Evolutionary conservation across 352 stramenopile species (phyloP), one percentile per base, ranked within the genome.

Genomic region (Aphanomyces cochlioides): DNA sequence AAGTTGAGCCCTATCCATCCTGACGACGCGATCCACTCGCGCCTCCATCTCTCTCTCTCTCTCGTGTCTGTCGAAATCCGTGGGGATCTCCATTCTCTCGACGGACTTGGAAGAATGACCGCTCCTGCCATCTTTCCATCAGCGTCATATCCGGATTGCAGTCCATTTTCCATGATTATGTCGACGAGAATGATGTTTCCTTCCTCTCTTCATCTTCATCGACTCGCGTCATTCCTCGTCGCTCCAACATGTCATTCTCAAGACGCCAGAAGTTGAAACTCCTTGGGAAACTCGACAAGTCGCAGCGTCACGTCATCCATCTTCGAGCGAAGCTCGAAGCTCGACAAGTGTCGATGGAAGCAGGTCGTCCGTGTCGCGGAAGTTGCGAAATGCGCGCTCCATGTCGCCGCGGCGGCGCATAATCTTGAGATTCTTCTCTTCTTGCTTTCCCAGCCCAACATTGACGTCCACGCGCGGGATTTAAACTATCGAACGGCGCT

Each of bases 401-500:
- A 63, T 45, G 77, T 92, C 36, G 88, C 86, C 10, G 79, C 80
- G 39, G 60, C 68, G 54, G 73, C 78, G 37, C 82, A 85, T 40
- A 87, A 90, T 75, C 82, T 75, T 43, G 85, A 92, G 38, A 73
- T 93, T 59, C 79, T 96, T 67, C 77, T 75, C 10, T 73, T 84
- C 71, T 71, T 96, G 58, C 60, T 93, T 39, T 76, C 78, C 13
- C 73, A 76, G 10, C 28, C 28, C 28, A 28, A 28, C 28, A 28
- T 28, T 28, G 28, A 28, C 28, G 28, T 28, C 28, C 67, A 60
- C 0, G 78, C 78, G 45, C 37, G 40, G 15, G 91, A 78, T 36
- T 67, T 75, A 7, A 73, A 54, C 19, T 67, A 73, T 17, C 77
- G 88, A 71, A 90, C 83, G 19, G 76, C 83, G 3, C 19, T 61